Conservation (phyloP, 2,329 filamentous ascomycete species). For the Juglanconis juglandina region DNA sequence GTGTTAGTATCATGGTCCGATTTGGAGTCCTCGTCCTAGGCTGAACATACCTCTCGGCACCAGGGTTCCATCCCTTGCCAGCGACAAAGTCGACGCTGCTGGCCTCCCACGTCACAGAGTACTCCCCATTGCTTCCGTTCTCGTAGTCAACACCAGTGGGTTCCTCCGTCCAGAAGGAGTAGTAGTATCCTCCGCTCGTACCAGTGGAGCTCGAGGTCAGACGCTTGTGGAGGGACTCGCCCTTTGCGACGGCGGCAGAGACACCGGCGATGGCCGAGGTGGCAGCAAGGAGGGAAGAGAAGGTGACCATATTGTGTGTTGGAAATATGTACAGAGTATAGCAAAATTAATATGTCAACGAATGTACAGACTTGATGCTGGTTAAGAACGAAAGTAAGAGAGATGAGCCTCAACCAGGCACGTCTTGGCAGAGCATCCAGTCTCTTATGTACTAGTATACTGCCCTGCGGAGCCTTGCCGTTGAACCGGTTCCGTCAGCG, state of each 20-base stretch:
- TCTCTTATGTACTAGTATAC: neutral
- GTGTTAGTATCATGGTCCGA: constrained; percentile 34
- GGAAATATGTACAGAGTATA: neutral
- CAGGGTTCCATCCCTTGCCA: constrained; percentile 48
- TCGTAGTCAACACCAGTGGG: constrained; percentile 48
- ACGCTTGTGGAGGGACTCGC: constrained; percentile 8
- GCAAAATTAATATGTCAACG: neutral
- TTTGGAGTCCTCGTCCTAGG: neutral
- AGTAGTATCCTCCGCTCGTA: constrained; percentile 56
- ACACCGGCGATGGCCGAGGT: constrained; percentile 5
- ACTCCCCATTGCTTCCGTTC: constrained; percentile 48
- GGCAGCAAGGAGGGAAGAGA: constrained; percentile 37
- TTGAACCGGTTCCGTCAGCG: neutral
- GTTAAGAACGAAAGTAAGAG: neutral
- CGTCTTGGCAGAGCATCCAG: neutral
- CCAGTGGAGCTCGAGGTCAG: constrained; percentile 45
- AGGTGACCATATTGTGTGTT: constrained; percentile 34
- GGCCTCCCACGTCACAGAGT: constrained; percentile 45
- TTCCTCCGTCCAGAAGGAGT: constrained; percentile 58
- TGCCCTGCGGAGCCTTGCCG: neutral
- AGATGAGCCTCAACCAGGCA: neutral
- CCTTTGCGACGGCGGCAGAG: neutral
- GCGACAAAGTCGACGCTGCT: constrained; percentile 46
- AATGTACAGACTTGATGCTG: neutral
- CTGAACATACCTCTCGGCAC: constrained; percentile 30